Evolutionary conservation across 441 rosid species (phyloP), one percentile per base, ranked within the genome.

Genomic region (Arabidopsis lyrata): DNA sequence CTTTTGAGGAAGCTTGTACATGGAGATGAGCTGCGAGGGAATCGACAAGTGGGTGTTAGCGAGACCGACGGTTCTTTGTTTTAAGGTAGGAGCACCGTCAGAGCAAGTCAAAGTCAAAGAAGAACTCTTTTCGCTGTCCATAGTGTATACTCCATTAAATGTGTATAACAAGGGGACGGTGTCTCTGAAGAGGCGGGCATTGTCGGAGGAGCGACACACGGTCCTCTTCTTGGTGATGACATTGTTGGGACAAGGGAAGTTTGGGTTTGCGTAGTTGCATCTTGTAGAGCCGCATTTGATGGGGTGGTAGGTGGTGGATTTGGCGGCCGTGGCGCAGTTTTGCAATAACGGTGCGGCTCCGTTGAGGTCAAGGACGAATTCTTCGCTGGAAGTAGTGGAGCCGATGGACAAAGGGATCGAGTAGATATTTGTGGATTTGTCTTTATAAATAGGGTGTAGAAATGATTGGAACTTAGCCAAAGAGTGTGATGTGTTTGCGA

Each of bases 281-380:
- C 53, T 72, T 24, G 57, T 54, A 57, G 76, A 63, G 6, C 38
- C 63, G 5, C 76, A 72, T 54, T 11, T 72, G 47, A 72, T 72
- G 63, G 76, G 29, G n/a, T 35, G 76, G 63, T 53, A 42, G 2
- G 76, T 16, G 12, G 45, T 2, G 13, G 75, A 72, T 12, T 52
- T 62, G 8, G 62, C 35, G 13, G 54, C 75, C 1, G 34, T 62
- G 35, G 68, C 53, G 8, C 75, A 72, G 35, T 5, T 31, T 29
- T 29, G 45, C 34, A 42, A n/a, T 44, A 53, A 6, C 9, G 76
- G 55, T 32, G 44, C 12, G 42, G 16, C 69, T 42, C 38, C 78
- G 5, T 73, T 80, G n/a, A 85, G 80, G 60, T 85, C 81, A 29
- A 85, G 60, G 52, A 68, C 64, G 32, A 47, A 9, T 5, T 75